Base-by-base conservation (phyloP, 345 rosid genomes). In the Brassica nigra region DNA sequence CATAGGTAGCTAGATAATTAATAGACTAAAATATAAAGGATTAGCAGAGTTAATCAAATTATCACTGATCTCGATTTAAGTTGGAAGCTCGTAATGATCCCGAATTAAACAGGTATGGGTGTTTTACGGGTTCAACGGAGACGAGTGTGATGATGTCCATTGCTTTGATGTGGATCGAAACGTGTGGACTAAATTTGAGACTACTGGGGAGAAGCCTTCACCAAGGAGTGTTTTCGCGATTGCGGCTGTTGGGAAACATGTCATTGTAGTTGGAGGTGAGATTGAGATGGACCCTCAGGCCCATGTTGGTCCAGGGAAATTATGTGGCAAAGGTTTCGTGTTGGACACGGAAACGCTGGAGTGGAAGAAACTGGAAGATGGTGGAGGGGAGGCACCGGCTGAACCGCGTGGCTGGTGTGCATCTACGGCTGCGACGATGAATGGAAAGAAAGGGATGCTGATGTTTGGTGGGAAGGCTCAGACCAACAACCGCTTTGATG, bases 361-460 rank as follows among this genome's bases (percentile, higher is more conserved):
- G 31, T 74, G 78, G 78, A 47, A 31, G 47, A 74, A 74, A 15
- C 68, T 16, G 49, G 47, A 62, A 64, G 47, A 64, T 34, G 78
- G 70, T 9, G 47, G 16, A 16, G 74, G 27, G 28, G 70, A 27
- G 68, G 10, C 68, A 37, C 12, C 28, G 54, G 55, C 70, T 3
- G 55, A 10, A 33, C 70, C 81, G 28, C 57, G 54, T 3, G 76
- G 81, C 12, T 77, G 81, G 76, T 42, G 69, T n/a, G 76, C 76
- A 1, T 52, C 34, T 4, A 28, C 76, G 2, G 1, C 4, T 71
- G 81, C 71, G 0, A 63, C 57, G 0, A 1, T 70, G 15, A 2
- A 78, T 70, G 81, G 81, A 27, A 70, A 64, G 70, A 54, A 63
- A 20, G 81, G 81, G 15, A 62, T 78, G 12, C 71, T 78, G 63